Evolutionary conservation across 2,329 filamentous ascomycete genomes (phyloP), one percentile per base, ranked within the genome.

Genomic region (Monascus ruber): DNA sequence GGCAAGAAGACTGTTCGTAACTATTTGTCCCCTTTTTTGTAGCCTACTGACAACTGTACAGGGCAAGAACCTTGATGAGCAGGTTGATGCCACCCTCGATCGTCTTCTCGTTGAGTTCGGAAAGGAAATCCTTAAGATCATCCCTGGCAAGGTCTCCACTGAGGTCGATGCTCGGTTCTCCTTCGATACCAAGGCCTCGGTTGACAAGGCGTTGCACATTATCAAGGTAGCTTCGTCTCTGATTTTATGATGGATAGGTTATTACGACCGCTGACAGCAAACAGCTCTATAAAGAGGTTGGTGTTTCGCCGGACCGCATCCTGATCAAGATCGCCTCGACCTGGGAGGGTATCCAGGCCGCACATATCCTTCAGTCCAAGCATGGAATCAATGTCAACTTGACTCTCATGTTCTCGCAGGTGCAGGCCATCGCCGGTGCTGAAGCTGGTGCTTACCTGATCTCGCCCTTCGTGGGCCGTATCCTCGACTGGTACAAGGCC

Each of bases 401-500:
- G 64, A 98, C 91, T 48, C 85, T 98, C 65, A 88, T 98, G 83
- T 98, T 98, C 82, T 95, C 89, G 36, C 73, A 83, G 48, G 76
- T 83, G 51, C 91, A 98, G 76, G 91, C 91, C 60, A 93, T 96
- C 58, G 88, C 85, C 53, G 89, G 85, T 59, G 91, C 91, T 46
- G 91, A 98, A 77, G 91, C 91, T 53, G 79, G 78, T 59, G 87
- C 89, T 56, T 96, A 84, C 82, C 84, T 98, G 63, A 96, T 98
- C 74, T 96, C 91, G 37, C 91, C 91, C 66, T 98, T 96, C 72
- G 91, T 98, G 55, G 91, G 91, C 67, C 88, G 91, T 64, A 98
- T 98, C 63, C 84, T 98, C 54, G 91, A 98, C 73, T 98, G 89
- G 89, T 95, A 82, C 85, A 98, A 98, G 85, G 85, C 85, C 43